A percentile compares a stretch with the other conserved stretches of the same genome.
Conservation (phyloP, 352 stramenopile genomes). For the Pythium oligandrum region DNA sequence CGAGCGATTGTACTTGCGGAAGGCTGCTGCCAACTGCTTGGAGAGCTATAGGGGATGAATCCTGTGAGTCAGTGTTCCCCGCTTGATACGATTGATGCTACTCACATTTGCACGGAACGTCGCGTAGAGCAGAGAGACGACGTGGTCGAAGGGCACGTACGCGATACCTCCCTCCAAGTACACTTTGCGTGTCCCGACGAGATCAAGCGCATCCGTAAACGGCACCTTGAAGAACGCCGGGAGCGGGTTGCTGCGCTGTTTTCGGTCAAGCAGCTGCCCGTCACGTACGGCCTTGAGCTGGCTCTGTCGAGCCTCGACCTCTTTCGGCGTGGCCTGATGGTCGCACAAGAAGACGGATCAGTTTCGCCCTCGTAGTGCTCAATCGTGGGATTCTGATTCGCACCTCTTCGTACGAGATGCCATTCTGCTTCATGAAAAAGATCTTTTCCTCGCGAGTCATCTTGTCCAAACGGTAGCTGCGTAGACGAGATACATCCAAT, state of each 20-base stretch:
- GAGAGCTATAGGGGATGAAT: conserved; percentile 53
- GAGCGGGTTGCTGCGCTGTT: conserved; percentile 43
- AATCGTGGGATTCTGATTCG: too few relatives aligned
- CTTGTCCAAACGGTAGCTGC: conserved; percentile 79
- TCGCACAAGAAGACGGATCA: too few relatives aligned
- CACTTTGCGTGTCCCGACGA: conserved; percentile 88
- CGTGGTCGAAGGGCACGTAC: conserved; percentile 93
- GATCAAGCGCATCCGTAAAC: conserved; percentile 95
- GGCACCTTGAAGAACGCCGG: conserved; percentile 94
- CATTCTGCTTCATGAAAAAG: conserved; percentile 85
- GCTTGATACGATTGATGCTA: neutral
- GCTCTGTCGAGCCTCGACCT: conserved; percentile 54
- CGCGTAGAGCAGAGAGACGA: conserved; percentile 93
- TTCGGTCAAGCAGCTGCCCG: conserved; percentile 33
- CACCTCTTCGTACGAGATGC: conserved; percentile 62
- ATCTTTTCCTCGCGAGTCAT: conserved; percentile 85
- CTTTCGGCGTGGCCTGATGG: conserved; percentile 45
- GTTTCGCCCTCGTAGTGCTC: too few relatives aligned
- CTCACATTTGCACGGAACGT: conserved; percentile 88
- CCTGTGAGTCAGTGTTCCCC: too few relatives aligned
- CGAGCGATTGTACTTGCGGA: conserved; percentile 85
- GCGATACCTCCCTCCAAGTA: conserved; percentile 93
- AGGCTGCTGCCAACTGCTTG: conserved; percentile 86
- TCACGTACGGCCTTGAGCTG: conserved; percentile 75
- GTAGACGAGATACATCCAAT: too few relatives aligned